Evolutionary conservation across 2,329 filamentous ascomycete species (phyloP), one percentile per base, ranked within the genome.

Genomic region (Sarocladium strictum): DNA sequence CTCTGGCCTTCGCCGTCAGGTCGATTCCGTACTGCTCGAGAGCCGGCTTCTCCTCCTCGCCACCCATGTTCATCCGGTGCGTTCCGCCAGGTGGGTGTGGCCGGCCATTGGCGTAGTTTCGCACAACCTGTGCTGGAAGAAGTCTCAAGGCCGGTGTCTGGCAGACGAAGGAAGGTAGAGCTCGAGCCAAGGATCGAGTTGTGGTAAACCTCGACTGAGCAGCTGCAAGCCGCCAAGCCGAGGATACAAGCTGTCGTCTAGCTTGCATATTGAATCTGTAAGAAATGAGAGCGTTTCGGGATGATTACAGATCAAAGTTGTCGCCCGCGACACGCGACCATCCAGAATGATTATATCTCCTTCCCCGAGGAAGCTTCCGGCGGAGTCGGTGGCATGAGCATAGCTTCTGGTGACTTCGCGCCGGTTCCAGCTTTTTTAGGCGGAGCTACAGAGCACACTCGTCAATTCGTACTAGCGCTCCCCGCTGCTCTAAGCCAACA

Each of bases 11-110:
- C 12, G 84, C 88, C 1, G 94, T 97, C 53, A 99, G 76, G 67
- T 99, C 93, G 57, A 97, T 78, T 56, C 94, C 94, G 65, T 86
- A 99, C 69, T 96, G 83, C 69, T 97, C 93, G 53, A 97, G 74
- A 1, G 94, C 92, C 2, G 92, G 78, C 71, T 97, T 96, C 70
- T 97, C 78, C 43, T 81, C 79, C 62, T 81, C 81, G 26, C 77
- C 87, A 54, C 90, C 83, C 67, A 97, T 72, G 67, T 97, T 85
- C 92, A 97, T 97, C 60, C 87, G 88, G 72, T 97, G 90, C 1
- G 91, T 97, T 55, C 92, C 92, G 52, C 93, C 93, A 0, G 93
- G 91, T 1, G 91, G 92, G 60, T 94, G 90, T 58, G 91, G 89
- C 57, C 87, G 78, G 63, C 88, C 86, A 76, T 84, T 85, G 56